Base-by-base conservation (phyloP, 2,329 filamentous ascomycete genomes). In the Alternaria metachromatica region DNA sequence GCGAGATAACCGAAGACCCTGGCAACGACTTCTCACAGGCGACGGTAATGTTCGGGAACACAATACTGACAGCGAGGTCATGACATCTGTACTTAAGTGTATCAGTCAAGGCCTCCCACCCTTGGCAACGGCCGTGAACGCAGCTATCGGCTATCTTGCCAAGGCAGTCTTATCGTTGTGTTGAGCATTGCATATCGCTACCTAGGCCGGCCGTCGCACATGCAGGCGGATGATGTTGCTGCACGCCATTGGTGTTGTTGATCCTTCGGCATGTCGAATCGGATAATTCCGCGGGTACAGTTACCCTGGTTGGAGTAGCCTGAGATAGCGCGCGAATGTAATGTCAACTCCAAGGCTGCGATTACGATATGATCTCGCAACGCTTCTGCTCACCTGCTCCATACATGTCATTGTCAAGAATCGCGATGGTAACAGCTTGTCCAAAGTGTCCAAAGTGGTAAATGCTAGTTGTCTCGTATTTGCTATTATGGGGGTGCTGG, bases 241-340 rank as follows among this genome's bases (percentile, higher is more conserved):
- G 28, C 49, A 51, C 30, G 49, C 63, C 37, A 58, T 60, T 58
- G 66, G 49, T 30, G 41, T 45, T 66, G 64, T 48, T 33, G 66
- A 72, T 72, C 70, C 63, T 70, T 66, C 72, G 70, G 72, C 55
- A 65, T 46, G 62, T 65, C 64, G 48, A 62, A 73, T 69, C 59
- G 58, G 69, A 69, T 45, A 69, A 68, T 65, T 58, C 55, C 64
- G 13, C 70, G 69, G 68, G 21, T 69, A 44, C 20, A 50, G 49
- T 61, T 72, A 48, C 71, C 62, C 50, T 60, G 51, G 20, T 54
- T 15, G 53, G 67, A 25, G 54, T 61, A 64, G 60, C 45, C 21
- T 45, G 18, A 45, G 50, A 55, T 44, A 26, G 15, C n/a, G 37
- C 37, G 37, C 12, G 37, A 21, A n/a, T 23, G 12, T 45, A 26